Conservation (phyloP, 208 protist species). For the Acanthamoeba lenticulata region DNA sequence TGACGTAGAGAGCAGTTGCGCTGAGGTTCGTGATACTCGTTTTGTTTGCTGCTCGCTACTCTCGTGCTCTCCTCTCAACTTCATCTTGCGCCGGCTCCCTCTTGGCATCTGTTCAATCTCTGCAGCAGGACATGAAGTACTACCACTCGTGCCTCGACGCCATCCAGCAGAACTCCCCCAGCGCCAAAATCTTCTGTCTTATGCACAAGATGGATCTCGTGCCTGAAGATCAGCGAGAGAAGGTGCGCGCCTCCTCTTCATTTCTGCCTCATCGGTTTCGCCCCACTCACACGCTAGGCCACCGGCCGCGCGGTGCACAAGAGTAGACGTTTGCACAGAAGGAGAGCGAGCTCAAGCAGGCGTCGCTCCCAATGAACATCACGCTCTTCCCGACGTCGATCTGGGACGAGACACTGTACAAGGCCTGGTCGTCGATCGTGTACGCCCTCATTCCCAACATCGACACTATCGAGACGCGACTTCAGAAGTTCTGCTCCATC, state of each 20-base stretch:
- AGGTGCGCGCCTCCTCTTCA: not conserved
- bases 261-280: not conserved
- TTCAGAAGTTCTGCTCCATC: constrained; percentile 93
- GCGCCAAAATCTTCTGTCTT: constrained; percentile 98
- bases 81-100: not conserved
- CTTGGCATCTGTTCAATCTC: not conserved
- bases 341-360: constrained; percentile 84
- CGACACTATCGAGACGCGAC: constrained; percentile 91
- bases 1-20: constrained; percentile 92
- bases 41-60: constrained; percentile 61
- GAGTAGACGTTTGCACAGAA: constrained; percentile 82
- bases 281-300: not conserved
- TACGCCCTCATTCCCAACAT: constrained; percentile 97
- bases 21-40: constrained; percentile 69
- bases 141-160: constrained; percentile 96
- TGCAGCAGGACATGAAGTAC: constrained; percentile 96
- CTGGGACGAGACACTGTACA: constrained; percentile 98
- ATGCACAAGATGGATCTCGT: constrained; percentile 99
- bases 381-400: constrained; percentile 98
- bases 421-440: constrained; percentile 93
- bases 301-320: too few relatives aligned
- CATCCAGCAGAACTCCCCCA: constrained; percentile 95
- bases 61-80: constrained; percentile 15
- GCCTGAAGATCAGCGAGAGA: constrained; percentile 81
- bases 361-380: constrained; percentile 88